Percentiles rank a stretch among this genome's conserved stretches.
Evolutionary conservation across 2,329 filamentous ascomycete genomes (phyloP).

Genomic region (Monilinia fructigena): DNA sequence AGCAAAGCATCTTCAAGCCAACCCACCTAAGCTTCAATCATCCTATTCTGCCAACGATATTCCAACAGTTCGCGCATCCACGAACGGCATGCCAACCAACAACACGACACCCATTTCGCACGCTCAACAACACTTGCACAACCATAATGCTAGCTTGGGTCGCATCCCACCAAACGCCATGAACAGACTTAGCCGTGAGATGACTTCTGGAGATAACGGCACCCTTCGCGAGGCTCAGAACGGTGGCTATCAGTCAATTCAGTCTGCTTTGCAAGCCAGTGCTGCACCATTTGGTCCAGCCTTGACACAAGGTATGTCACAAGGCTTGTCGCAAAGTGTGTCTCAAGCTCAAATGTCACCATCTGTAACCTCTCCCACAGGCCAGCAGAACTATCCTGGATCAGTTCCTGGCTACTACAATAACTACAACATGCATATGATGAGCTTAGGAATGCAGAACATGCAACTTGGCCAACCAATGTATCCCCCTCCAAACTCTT

Average conservation of each 20-base stretch:
- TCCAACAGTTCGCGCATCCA: slow-evolving; percentile 68
- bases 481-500: slow-evolving; percentile 57
- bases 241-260: slow-evolving; percentile 57
- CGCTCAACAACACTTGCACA: slow-evolving; percentile 57
- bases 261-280: slow-evolving; percentile 75
- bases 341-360: slow-evolving; percentile 35
- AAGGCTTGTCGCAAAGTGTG: slow-evolving; percentile 40
- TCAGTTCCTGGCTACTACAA: slow-evolving; percentile 40
- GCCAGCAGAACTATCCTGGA: slow-evolving; percentile 34
- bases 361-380: slow-evolving; percentile 34
- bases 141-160: slow-evolving; percentile 80
- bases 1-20: slow-evolving; percentile 54
- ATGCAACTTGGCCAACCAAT: slow-evolving; percentile 55
- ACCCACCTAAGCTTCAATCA: slow-evolving; percentile 73
- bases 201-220: slow-evolving; percentile 43
- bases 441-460: slow-evolving; percentile 67
- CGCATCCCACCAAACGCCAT: slow-evolving; percentile 69
- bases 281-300: slow-evolving; percentile 75
- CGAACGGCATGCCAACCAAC: slow-evolving; percentile 37
- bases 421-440: slow-evolving; percentile 54
- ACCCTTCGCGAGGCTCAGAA: slow-evolving; percentile 45
- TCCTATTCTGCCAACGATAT: slow-evolving; percentile 91
- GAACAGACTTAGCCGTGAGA: slow-evolving; percentile 71
- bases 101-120: slow-evolving; percentile 53
- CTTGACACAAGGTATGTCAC: slow-evolving; percentile 46